Evolutionary conservation across 2,329 filamentous ascomycete species (phyloP).

Genomic region (Calonectria ilicicola): DNA sequence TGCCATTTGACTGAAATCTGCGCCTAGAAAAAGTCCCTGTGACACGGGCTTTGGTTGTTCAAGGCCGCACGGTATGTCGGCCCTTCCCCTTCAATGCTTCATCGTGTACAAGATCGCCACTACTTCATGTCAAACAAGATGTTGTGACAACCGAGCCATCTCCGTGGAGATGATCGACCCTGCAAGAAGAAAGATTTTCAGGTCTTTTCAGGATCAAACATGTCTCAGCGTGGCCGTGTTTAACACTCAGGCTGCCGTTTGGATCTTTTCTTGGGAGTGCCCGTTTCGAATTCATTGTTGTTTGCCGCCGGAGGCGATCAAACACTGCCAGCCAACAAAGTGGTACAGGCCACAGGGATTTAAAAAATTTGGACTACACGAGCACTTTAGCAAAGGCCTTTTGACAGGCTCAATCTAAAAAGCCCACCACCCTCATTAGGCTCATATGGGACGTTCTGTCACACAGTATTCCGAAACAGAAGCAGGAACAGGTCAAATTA

Average conservation of each 20-base stretch:
- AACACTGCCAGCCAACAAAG: background rate
- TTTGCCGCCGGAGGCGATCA: background rate
- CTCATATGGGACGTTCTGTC: no score
- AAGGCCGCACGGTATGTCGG: background rate
- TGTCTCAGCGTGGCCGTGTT: background rate
- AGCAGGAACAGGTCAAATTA: no score
- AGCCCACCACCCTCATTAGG: no score
- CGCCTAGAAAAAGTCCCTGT: background rate
- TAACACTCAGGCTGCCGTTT: background rate
- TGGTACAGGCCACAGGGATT: no score
- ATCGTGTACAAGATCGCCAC: background rate
- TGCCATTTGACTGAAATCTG: background rate
- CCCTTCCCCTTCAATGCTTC: background rate
- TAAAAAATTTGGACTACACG: no score
- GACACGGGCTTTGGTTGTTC: background rate
- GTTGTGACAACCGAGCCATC: background rate
- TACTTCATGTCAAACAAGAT: background rate
- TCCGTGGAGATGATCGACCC: background rate
- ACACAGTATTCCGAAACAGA: no score
- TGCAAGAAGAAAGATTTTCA: background rate
- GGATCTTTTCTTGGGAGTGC: background rate
- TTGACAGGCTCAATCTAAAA: no score
- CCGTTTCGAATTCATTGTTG: background rate
- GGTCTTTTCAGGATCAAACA: background rate
- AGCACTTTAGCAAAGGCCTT: no score